phyloP scores from a whole-genome alignment of 441 rosid species.

The Populus tomentosa region DNA sequence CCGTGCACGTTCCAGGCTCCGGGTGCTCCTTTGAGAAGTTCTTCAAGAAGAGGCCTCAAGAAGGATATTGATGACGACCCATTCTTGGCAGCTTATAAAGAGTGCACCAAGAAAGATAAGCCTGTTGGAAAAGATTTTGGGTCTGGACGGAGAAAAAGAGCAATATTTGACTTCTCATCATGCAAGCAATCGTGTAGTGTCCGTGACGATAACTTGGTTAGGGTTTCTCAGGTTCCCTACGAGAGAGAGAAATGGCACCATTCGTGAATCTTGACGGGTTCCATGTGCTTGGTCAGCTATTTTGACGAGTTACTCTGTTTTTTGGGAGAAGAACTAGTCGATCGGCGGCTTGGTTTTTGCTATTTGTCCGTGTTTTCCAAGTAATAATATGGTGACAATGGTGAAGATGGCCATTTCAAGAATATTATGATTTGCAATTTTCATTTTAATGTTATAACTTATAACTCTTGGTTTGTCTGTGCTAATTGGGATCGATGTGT shows the following conservation, averaged over 20 bases:
- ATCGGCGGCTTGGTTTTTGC: no score
- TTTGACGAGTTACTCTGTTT: no score
- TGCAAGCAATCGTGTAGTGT: conserved; percentile 44
- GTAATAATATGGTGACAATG: no score
- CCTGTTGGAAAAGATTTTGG: background rate
- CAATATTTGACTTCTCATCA: conserved; percentile 22
- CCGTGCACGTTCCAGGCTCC: conserved; percentile 35
- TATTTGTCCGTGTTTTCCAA: no score
- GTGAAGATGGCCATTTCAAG: no score
- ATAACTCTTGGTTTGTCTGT: no score
- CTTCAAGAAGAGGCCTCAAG: conserved; percentile 26
- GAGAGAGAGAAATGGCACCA: background rate
- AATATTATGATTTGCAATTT: no score
- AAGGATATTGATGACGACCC: conserved; percentile 37
- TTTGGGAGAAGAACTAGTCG: no score
- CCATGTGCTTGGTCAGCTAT: background rate
- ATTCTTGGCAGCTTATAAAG: conserved; percentile 45
- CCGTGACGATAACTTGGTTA: conserved; percentile 33
- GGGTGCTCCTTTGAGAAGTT: conserved; percentile 28
- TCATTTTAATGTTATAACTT: no score
- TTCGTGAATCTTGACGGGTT: background rate
- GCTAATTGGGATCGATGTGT: no score
- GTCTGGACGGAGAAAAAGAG: conserved; percentile 18
- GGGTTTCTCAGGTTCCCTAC: conserved; percentile 24
- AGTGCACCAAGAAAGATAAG: conserved; percentile 36